These are phyloP conservation scores for Starmerella cellae DNA, from an alignment of 805 yeast species.

Conservation along the genomic window DNA sequence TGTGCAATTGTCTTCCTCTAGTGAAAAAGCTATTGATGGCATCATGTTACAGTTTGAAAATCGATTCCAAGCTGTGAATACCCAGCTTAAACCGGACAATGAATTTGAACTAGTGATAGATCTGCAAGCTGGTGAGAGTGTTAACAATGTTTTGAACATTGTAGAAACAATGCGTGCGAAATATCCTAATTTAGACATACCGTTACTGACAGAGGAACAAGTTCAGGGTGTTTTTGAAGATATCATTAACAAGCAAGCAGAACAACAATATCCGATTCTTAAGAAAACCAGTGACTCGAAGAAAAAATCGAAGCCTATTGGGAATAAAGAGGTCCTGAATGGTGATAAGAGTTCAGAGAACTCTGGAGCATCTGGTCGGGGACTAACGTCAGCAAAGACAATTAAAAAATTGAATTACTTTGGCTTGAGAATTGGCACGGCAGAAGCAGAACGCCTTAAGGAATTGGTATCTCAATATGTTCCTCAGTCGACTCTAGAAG, in stretches of 20 bases:
- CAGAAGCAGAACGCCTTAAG: constrained; percentile 15
- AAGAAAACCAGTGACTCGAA: background rate
- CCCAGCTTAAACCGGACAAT: constrained; percentile 42
- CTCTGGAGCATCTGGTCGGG: background rate
- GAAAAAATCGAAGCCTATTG: constrained; percentile 3
- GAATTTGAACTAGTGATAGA: constrained; percentile 54
- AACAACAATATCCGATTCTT: constrained; percentile 25
- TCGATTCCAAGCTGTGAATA: constrained; percentile 50
- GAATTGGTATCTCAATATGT: constrained; percentile 14
- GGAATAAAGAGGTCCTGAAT: constrained; percentile 7
- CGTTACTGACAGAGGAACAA: constrained; percentile 27
- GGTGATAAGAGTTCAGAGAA: constrained; percentile 6
- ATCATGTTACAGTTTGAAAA: constrained; percentile 65
- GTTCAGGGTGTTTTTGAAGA: background rate
- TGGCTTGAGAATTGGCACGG: constrained; percentile 30
- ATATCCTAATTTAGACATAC: constrained; percentile 26
- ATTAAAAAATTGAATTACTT: constrained; percentile 27
- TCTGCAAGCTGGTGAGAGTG: constrained; percentile 32
- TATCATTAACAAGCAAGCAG: background rate
- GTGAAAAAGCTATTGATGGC: constrained; percentile 37
- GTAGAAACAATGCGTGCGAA: constrained; percentile 29
- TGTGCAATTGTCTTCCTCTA: constrained; percentile 38
- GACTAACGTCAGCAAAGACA: no score
- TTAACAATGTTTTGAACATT: constrained; percentile 37
- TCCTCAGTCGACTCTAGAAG: constrained; percentile 2